Percentiles rank a stretch among this genome's conserved stretches.
phyloP scores from a whole-genome alignment of 768 basidiomycete species.

The Rhodotorula diobovata region DNA sequence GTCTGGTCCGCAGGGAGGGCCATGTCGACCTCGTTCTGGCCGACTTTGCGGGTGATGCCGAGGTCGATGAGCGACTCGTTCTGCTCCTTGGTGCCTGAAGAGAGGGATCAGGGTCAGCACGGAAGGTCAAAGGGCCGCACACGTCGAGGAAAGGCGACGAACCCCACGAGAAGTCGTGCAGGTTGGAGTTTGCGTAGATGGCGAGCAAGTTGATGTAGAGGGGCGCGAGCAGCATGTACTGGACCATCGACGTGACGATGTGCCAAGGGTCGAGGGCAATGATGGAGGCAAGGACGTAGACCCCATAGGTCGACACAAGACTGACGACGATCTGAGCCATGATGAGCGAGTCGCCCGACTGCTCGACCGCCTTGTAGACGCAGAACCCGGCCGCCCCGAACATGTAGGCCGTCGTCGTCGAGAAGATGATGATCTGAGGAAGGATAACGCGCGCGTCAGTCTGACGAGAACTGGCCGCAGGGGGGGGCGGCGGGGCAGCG shows the following conservation, averaged over 20 bases:
- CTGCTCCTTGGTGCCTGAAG: conserved; percentile 40
- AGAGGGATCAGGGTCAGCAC: no score
- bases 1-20: conserved; percentile 41
- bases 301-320: conserved; percentile 49
- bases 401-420: conserved; percentile 60
- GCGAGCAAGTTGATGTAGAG: conserved; percentile 48
- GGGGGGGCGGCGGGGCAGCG: not conserved
- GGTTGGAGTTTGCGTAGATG: conserved; percentile 77
- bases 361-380: conserved; percentile 63
- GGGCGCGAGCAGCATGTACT: conserved; percentile 64
- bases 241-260: conserved; percentile 81
- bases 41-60: conserved; percentile 37
- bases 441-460: not conserved
- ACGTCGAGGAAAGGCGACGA: no score
- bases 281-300: conserved; percentile 70
- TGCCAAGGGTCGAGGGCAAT: conserved; percentile 92
- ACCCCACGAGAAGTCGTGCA: conserved; percentile 59
- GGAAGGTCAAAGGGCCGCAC: no score
- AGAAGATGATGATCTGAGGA: not conserved
- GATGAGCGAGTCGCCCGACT: conserved; percentile 61
- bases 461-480: not conserved
- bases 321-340: conserved; percentile 73
- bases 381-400: conserved; percentile 76
- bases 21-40: conserved; percentile 40
- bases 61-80: conserved; percentile 39